Evolutionary conservation across 352 stramenopile species (phyloP).

Genomic region (Globisporangium iwayamae): DNA sequence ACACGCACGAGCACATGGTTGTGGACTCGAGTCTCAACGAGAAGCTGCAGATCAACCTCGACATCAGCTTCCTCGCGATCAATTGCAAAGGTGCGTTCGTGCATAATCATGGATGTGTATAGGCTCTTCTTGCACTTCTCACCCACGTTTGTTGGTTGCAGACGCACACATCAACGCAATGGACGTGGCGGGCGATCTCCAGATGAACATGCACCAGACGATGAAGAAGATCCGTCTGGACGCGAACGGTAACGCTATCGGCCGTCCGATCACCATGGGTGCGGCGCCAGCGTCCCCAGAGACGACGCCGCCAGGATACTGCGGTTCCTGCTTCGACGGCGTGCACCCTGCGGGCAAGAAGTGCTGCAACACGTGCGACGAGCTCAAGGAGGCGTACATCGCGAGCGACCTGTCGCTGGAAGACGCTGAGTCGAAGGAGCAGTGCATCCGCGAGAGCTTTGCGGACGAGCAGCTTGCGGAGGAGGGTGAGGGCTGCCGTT

Average conservation of each 20-base stretch:
- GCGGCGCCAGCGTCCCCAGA: constrained; percentile 31
- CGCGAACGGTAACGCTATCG: constrained; percentile 63
- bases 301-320: constrained; percentile 86
- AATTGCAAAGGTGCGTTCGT: constrained; percentile 79
- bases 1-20: constrained; percentile 92
- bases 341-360: constrained; percentile 57
- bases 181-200: constrained; percentile 97
- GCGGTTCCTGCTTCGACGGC: constrained; percentile 94
- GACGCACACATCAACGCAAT: constrained; percentile 98
- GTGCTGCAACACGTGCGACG: constrained; percentile 83
- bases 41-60: constrained; percentile 95
- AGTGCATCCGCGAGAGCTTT: constrained; percentile 68
- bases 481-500: constrained; percentile 77
- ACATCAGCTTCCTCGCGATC: constrained; percentile 97
- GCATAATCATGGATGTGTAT: not conserved
- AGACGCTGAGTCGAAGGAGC: constrained; percentile 72
- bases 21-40: constrained; percentile 95
- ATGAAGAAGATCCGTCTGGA: constrained; percentile 92
- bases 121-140: not conserved
- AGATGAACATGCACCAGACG: constrained; percentile 95
- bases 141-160: constrained; percentile 2
- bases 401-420: constrained; percentile 65
- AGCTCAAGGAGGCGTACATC: constrained; percentile 84
- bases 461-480: constrained; percentile 65
- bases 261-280: constrained; percentile 41